Base-by-base conservation (phyloP, 2,329 filamentous ascomycete species). In the Phialophora tarda region DNA sequence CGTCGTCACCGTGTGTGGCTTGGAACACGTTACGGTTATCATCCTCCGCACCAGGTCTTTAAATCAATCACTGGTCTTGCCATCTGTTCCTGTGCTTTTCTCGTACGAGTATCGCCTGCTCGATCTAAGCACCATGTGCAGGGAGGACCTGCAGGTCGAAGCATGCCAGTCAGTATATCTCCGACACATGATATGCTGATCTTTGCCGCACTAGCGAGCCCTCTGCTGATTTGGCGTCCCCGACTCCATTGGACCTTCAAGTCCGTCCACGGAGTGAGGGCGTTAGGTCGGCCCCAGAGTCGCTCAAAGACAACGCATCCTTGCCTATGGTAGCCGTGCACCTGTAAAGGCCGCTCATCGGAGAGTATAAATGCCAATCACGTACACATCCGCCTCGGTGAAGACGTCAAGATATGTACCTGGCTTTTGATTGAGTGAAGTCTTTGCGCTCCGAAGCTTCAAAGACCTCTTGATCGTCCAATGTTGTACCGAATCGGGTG, bases 261-360 rank as follows among this genome's bases (percentile, higher is more conserved):
- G 59, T 62, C 59, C 59, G 59, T 62, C 59, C 59, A 62, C 59
- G 34, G 59, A 56, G 47, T 50, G 59, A 50, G 30, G 41, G 32
- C n/a, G 28, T 30, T 26, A 21, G 30, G n/a, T 28, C 53, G 59
- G 47, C 17, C 44, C 47, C 44, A 17, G 28, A 21, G 47, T 38
- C 21, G 59, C 47, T 32, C 48, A 34, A 1, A 34, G 44, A 61
- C 59, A 54, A 17, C 59, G 48, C 59, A 61, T 51, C 59, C 59
- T 54, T 61, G 59, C 59, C 38, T 24, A 3, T n/a, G 17, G 14
- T 8, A 44, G 38, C 38, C 38, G 17, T 53, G 59, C 11, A 8
- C 48, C 21, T n/a, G n/a, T 58, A 12, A 24, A 34, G 30, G 23
- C 48, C 21, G 23, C 24, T 17, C 10, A 23, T 21, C 24, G 14